These are phyloP conservation scores for Venturia pyrina DNA, from an alignment of 2,329 filamentous ascomycete genomes.

Conservation along the genomic window DNA sequence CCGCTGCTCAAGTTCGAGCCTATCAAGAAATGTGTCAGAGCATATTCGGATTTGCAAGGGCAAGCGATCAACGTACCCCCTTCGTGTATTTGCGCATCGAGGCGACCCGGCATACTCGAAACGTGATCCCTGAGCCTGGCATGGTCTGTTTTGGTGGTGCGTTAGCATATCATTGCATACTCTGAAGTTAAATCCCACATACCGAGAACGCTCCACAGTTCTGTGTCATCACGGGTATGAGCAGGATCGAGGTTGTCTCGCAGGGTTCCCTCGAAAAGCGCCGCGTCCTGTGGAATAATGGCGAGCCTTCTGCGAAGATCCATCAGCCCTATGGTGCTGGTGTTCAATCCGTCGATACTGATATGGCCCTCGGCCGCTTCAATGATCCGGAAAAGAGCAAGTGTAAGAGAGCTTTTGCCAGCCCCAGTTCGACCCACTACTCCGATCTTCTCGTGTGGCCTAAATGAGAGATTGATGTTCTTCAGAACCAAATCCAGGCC, in stretches of 20 bases:
- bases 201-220: slow-evolving; percentile 92
- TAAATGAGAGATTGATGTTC: slow-evolving; percentile 84
- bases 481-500: slow-evolving; percentile 88
- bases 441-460: slow-evolving; percentile 94
- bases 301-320: slow-evolving; percentile 83
- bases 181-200: slow-evolving; percentile 29
- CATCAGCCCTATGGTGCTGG: slow-evolving; percentile 77
- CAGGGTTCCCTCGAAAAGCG: slow-evolving; percentile 86
- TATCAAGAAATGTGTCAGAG: slow-evolving; percentile 25
- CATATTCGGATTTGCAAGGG: background rate
- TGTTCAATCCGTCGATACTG: slow-evolving; percentile 81
- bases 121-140: slow-evolving; percentile 89
- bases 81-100: slow-evolving; percentile 88
- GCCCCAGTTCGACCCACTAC: slow-evolving; percentile 94
- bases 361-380: slow-evolving; percentile 77
- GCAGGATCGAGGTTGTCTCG: slow-evolving; percentile 93
- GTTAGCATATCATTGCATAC: background rate
- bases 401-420: slow-evolving; percentile 87
- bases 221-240: slow-evolving; percentile 91
- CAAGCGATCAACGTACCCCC: slow-evolving; percentile 55
- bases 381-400: slow-evolving; percentile 91
- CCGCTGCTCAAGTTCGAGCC: slow-evolving; percentile 93
- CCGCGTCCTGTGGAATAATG: slow-evolving; percentile 96
- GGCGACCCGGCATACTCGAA: slow-evolving; percentile 71
- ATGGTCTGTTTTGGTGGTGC: slow-evolving; percentile 52